A percentile compares a stretch with the other conserved stretches of the same genome.
Conservation (phyloP, 192 early-diverging fungal species). For the Coemansia sp. region DNA sequence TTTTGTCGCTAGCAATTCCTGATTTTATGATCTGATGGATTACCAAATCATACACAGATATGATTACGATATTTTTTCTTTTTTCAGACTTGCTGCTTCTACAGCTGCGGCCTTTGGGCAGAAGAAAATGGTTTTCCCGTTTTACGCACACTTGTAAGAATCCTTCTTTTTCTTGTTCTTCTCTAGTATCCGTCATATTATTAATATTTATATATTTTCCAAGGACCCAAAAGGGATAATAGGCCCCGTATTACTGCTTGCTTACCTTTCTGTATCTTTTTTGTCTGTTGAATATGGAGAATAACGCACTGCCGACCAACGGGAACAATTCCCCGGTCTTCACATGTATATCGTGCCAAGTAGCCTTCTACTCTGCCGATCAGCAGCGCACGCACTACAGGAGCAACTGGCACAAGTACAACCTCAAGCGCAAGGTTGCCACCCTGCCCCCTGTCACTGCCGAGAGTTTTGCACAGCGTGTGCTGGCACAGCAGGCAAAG, state of each 20-base stretch:
- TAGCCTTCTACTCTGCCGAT: slow-evolving; percentile 87
- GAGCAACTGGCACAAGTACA: slow-evolving; percentile 99
- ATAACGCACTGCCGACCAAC: slow-evolving; percentile 33
- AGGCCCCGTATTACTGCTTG: too few relatives aligned
- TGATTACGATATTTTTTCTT: too few relatives aligned
- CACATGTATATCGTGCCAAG: slow-evolving; percentile 89
- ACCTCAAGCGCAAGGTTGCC: slow-evolving; percentile 95
- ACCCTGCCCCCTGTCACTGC: slow-evolving; percentile 80
- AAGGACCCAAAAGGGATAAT: too few relatives aligned
- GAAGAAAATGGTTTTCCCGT: too few relatives aligned
- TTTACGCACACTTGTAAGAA: too few relatives aligned
- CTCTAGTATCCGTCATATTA: too few relatives aligned
- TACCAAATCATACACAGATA: too few relatives aligned
- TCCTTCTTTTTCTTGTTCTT: too few relatives aligned
- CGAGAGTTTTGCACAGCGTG: slow-evolving; percentile 79
- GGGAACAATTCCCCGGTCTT: slow-evolving; percentile 61
- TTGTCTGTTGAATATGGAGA: not conserved
- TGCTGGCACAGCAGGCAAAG: slow-evolving; percentile 64
- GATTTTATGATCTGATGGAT: too few relatives aligned
- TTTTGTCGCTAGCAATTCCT: not conserved
- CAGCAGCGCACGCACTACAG: slow-evolving; percentile 91
- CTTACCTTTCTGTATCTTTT: not conserved
- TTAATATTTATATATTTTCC: too few relatives aligned
- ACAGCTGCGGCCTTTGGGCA: too few relatives aligned
- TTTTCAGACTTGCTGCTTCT: too few relatives aligned